Conservation (phyloP, 108 stramenopile species). For the Cylindrotheca fusiformis region DNA sequence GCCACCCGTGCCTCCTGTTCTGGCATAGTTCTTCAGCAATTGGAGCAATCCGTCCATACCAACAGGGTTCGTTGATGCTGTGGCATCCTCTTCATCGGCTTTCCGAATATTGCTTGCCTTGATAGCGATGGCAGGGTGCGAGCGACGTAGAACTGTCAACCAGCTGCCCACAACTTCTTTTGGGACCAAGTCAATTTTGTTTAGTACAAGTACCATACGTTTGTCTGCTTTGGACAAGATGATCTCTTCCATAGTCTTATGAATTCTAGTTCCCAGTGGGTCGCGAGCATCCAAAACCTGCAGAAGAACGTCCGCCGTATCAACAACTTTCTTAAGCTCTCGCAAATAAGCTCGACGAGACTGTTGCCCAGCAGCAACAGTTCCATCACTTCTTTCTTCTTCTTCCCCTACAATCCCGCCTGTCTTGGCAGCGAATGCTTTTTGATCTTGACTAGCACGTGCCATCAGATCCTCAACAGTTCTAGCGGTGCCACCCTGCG, state of each 20-base stretch:
- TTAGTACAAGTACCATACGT: constrained; percentile 95
- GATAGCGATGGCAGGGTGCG: constrained; percentile 93
- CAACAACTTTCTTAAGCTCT: constrained; percentile 95
- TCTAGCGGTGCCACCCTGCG: constrained; percentile 42
- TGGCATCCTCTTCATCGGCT: constrained; percentile 38
- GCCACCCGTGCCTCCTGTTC: constrained; percentile 58
- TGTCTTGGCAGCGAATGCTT: constrained; percentile 25
- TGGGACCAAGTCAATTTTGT: constrained; percentile 98
- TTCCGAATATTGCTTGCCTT: constrained; percentile 79
- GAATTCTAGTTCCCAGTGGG: constrained; percentile 92
- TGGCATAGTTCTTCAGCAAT: constrained; percentile 97
- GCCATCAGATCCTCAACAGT: constrained; percentile 53
- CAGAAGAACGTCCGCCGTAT: constrained; percentile 93
- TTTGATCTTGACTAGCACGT: constrained; percentile 48
- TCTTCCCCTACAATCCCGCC: background rate
- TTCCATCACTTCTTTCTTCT: constrained; percentile 27
- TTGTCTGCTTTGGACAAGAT: constrained; percentile 88
- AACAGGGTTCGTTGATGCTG: constrained; percentile 66
- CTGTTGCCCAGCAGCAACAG: constrained; percentile 52
- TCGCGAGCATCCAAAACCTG: constrained; percentile 98
- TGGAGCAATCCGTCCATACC: constrained; percentile 95
- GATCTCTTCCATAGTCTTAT: constrained; percentile 85
- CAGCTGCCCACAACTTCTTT: constrained; percentile 90
- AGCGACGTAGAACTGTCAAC: constrained; percentile 85
- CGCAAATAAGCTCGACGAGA: constrained; percentile 88